Conservation (phyloP, 2,329 filamentous ascomycete species). For the Scedosporium apiospermum region DNA sequence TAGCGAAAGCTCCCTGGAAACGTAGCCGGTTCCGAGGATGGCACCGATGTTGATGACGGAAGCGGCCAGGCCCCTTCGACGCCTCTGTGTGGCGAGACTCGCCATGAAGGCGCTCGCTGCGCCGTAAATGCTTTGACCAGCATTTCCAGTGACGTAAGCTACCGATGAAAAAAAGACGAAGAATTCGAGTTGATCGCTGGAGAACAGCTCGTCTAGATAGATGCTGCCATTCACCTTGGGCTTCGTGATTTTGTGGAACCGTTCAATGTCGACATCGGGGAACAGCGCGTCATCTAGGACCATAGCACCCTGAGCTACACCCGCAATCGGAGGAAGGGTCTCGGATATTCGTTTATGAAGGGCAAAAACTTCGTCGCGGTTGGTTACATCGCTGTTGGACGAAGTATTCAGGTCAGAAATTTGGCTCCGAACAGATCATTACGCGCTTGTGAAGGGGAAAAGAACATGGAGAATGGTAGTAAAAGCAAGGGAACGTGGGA, state of each 20-base stretch:
- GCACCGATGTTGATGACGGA: conserved; percentile 18
- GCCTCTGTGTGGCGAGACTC: conserved; percentile 17
- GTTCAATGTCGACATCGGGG: conserved; percentile 18
- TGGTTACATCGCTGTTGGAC: neutral
- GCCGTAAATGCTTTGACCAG: conserved; percentile 26
- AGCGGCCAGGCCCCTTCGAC: conserved; percentile 15
- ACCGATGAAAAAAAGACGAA: conserved; percentile 32
- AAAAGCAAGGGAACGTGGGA: neutral
- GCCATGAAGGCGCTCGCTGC: conserved; percentile 29
- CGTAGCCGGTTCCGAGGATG: conserved; percentile 12
- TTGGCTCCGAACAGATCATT: no score
- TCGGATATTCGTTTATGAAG: conserved; percentile 13
- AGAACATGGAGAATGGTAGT: neutral
- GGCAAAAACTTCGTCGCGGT: neutral
- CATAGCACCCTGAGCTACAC: conserved; percentile 27
- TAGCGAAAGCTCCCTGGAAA: conserved; percentile 8
- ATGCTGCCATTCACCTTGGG: conserved; percentile 29
- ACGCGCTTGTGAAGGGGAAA: neutral
- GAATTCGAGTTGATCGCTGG: conserved; percentile 22
- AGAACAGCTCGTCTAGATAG: conserved; percentile 22
- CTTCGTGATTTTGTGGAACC: conserved; percentile 16
- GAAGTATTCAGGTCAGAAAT: no score
- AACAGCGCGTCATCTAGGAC: conserved; percentile 24
- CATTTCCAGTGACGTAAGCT: conserved; percentile 22
- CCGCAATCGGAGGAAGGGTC: conserved; percentile 23